Evolutionary conservation across 306 rosid genomes (phyloP).

Genomic region (Senna siamea): DNA sequence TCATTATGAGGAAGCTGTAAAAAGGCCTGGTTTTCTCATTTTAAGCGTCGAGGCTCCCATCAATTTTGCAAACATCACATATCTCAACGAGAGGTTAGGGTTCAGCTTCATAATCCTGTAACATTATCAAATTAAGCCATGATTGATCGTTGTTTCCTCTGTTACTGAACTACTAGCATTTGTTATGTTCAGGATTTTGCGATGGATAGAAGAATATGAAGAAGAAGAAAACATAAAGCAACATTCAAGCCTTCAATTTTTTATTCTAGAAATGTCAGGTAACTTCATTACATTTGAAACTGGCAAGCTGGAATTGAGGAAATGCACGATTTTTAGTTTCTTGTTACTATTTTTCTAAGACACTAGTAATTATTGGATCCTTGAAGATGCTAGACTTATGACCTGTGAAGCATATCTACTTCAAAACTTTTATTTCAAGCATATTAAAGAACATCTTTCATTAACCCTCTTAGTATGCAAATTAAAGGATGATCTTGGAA

Average conservation of each 20-base stretch:
- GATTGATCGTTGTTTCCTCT: not conserved
- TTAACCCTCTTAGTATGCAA: not conserved
- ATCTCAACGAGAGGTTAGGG: slow-evolving; percentile 86
- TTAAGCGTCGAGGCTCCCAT: slow-evolving; percentile 92
- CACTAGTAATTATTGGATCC: no score
- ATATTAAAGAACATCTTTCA: not conserved
- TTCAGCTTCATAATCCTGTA: slow-evolving; percentile 14
- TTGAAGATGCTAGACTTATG: no score
- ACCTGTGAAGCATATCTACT: no score
- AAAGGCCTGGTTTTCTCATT: slow-evolving; percentile 78
- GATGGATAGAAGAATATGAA: slow-evolving; percentile 88
- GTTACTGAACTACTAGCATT: slow-evolving; percentile 9
- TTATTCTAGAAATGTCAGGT: slow-evolving; percentile 88
- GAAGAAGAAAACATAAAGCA: slow-evolving; percentile 53
- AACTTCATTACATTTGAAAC: slow-evolving; percentile 4
- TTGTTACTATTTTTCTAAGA: not conserved
- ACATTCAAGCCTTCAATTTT: slow-evolving; percentile 49
- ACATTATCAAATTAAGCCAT: not conserved
- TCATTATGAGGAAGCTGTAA: slow-evolving; percentile 76
- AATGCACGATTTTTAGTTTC: not conserved
- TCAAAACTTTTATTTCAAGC: not conserved
- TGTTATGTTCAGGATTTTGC: slow-evolving; percentile 57
- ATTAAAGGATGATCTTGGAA: slow-evolving; percentile 12
- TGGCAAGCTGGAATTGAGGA: not conserved
- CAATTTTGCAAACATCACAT: slow-evolving; percentile 84